Evolutionary conservation across 2,329 filamentous ascomycete species (phyloP).

Genomic region (Paecilomyces sp.): DNA sequence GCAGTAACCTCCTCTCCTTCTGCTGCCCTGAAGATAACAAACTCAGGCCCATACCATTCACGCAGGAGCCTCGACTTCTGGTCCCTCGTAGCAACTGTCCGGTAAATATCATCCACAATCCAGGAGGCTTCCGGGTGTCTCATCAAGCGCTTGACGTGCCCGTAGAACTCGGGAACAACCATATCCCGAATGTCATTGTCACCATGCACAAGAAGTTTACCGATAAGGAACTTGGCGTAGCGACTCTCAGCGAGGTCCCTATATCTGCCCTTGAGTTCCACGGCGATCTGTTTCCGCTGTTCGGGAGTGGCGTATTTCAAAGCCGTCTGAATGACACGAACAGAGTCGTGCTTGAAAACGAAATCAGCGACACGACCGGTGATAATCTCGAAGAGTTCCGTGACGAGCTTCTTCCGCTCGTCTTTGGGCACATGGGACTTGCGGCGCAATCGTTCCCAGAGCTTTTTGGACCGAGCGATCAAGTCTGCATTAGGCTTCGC

Average conservation of each 20-base stretch:
- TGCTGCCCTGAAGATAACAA: slow-evolving; percentile 65
- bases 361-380: slow-evolving; percentile 90
- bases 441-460: slow-evolving; percentile 88
- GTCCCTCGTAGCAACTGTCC: slow-evolving; percentile 73
- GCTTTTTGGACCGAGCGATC: slow-evolving; percentile 83
- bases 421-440: slow-evolving; percentile 91
- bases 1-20: slow-evolving; percentile 45
- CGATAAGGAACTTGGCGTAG: slow-evolving; percentile 96
- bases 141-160: slow-evolving; percentile 84
- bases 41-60: slow-evolving; percentile 96
- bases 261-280: slow-evolving; percentile 79
- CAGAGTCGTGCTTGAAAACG: slow-evolving; percentile 96
- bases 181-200: slow-evolving; percentile 79
- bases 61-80: slow-evolving; percentile 80
- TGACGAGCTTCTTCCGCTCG: slow-evolving; percentile 78
- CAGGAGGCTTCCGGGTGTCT: slow-evolving; percentile 94
- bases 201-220: slow-evolving; percentile 89
- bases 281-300: slow-evolving; percentile 79
- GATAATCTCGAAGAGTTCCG: slow-evolving; percentile 85
- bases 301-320: slow-evolving; percentile 87
- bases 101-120: slow-evolving; percentile 96
- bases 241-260: slow-evolving; percentile 81
- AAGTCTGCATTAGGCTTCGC: slow-evolving; percentile 89
- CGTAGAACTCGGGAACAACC: slow-evolving; percentile 91
- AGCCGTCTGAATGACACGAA: slow-evolving; percentile 92